phyloP scores from a whole-genome alignment of 345 rosid genomes.

The Conringia planisiliqua region DNA sequence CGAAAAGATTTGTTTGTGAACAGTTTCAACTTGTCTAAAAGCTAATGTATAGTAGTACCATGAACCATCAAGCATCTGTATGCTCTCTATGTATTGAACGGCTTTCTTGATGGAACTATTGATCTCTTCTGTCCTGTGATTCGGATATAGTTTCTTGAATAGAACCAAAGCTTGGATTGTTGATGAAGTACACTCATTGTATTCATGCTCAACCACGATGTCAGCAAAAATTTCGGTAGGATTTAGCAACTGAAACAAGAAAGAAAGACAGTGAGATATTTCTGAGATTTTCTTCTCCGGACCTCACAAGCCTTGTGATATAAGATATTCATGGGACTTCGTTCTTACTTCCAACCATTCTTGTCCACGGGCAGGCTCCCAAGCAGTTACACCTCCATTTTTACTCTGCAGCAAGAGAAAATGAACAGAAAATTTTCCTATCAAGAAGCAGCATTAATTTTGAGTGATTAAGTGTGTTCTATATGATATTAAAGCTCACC shows the following conservation, averaged over 20 bases:
- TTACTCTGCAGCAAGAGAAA: constrained; percentile 24
- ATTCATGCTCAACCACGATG: constrained; percentile 50
- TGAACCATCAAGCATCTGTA: constrained; percentile 44
- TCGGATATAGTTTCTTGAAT: constrained; percentile 42
- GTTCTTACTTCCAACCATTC: constrained; percentile 38
- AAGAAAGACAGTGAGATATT: background rate
- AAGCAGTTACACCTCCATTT: constrained; percentile 39
- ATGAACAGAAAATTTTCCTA: background rate
- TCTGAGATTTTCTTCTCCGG: background rate
- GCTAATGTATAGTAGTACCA: constrained; percentile 33
- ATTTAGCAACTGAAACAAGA: constrained; percentile 39
- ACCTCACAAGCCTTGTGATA: background rate
- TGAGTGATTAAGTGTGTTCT: background rate
- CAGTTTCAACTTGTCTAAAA: background rate
- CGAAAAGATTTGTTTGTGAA: constrained; percentile 14
- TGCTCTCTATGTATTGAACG: constrained; percentile 32
- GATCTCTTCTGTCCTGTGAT: constrained; percentile 37
- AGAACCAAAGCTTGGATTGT: constrained; percentile 39
- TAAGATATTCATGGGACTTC: background rate
- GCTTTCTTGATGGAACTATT: constrained; percentile 33
- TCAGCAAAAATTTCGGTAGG: constrained; percentile 47
- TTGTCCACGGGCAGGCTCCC: constrained; percentile 38
- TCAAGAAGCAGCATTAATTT: background rate
- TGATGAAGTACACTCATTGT: constrained; percentile 51
- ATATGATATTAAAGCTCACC: constrained; percentile 29